Conservation (phyloP, 495 filamentous ascomycete species). For the Neurospora intermedia region DNA sequence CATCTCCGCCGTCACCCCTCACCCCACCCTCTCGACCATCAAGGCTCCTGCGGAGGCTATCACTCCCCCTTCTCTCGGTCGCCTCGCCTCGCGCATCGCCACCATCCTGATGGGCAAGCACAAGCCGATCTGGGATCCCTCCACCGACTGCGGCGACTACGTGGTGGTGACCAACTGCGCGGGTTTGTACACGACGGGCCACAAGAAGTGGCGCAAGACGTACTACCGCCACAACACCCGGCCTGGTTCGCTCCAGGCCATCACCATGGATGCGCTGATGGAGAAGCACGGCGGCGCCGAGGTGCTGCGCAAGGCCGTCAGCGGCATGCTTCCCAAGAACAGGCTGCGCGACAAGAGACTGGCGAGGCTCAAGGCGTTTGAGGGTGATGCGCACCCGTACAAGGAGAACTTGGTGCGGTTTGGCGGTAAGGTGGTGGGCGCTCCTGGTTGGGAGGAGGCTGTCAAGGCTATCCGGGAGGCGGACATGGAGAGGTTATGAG, state of each 20-base stretch:
- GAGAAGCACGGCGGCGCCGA: conserved; percentile 90
- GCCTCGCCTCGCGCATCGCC: conserved; percentile 85
- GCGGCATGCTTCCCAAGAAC: conserved; percentile 98
- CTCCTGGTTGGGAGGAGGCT: conserved; percentile 32
- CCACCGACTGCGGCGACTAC: conserved; percentile 98
- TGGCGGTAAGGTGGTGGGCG: conserved; percentile 43
- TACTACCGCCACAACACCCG: conserved; percentile 91
- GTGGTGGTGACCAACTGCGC: conserved; percentile 87
- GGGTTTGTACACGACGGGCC: conserved; percentile 77
- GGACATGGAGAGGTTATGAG: conserved; percentile 30
- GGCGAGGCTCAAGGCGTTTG: conserved; percentile 89
- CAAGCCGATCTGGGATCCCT: conserved; percentile 94
- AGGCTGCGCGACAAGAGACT: conserved; percentile 73
- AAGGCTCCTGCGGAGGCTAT: conserved; percentile 41
- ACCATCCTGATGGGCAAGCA: conserved; percentile 95
- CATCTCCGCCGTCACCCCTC: conserved; percentile 53
- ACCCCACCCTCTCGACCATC: conserved; percentile 42
- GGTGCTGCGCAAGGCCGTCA: conserved; percentile 82
- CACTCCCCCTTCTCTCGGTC: conserved; percentile 64
- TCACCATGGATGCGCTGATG: conserved; percentile 93
- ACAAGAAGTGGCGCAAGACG: conserved; percentile 84
- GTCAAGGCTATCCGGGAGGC: conserved; percentile 30
- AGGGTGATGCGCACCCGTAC: conserved; percentile 83
- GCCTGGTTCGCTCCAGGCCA: conserved; percentile 72
- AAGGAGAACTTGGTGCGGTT: conserved; percentile 76